Percentiles rank a stretch among this genome's conserved stretches.
Evolutionary conservation across 306 rosid genomes (phyloP).

Genomic region (Lithocarpus polystachyus): DNA sequence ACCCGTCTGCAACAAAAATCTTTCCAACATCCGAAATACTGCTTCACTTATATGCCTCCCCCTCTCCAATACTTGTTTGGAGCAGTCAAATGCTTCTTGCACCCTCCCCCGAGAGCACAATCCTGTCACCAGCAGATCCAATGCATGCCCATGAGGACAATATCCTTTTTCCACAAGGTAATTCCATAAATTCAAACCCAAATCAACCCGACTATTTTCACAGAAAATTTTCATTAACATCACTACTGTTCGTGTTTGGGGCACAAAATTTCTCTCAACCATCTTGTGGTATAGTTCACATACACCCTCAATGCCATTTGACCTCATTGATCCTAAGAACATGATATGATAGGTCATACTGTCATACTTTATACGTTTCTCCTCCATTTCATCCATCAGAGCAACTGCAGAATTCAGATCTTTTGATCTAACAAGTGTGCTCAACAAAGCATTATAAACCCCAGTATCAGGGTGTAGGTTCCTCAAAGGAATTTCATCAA

Average conservation of each 20-base stretch:
- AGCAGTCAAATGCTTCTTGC: constrained; percentile 70
- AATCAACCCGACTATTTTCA: constrained; percentile 55
- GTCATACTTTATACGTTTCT: constrained; percentile 49
- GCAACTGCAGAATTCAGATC: constrained; percentile 55
- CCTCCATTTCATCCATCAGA: constrained; percentile 75
- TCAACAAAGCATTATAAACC: constrained; percentile 73
- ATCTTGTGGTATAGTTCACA: constrained; percentile 60
- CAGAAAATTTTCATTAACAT: constrained; percentile 72
- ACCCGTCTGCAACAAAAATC: constrained; percentile 41
- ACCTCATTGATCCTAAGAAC: constrained; percentile 54
- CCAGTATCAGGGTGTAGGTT: constrained; percentile 58
- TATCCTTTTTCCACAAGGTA: constrained; percentile 66
- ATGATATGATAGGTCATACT: constrained; percentile 67
- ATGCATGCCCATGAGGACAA: constrained; percentile 85
- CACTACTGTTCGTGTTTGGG: constrained; percentile 67
- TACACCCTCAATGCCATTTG: constrained; percentile 45
- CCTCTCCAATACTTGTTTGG: constrained; percentile 73
- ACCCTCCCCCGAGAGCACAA: constrained; percentile 65
- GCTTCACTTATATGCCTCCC: constrained; percentile 76
- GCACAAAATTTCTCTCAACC: constrained; percentile 57
- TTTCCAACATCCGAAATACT: constrained; percentile 62
- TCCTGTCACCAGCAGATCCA: constrained; percentile 76
- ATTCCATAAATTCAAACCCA: constrained; percentile 65
- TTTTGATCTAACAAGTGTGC: constrained; percentile 50
- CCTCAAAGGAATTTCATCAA: constrained; percentile 57